Conservation (phyloP, 768 basidiomycete species). For the Kondoa malvinella region DNA sequence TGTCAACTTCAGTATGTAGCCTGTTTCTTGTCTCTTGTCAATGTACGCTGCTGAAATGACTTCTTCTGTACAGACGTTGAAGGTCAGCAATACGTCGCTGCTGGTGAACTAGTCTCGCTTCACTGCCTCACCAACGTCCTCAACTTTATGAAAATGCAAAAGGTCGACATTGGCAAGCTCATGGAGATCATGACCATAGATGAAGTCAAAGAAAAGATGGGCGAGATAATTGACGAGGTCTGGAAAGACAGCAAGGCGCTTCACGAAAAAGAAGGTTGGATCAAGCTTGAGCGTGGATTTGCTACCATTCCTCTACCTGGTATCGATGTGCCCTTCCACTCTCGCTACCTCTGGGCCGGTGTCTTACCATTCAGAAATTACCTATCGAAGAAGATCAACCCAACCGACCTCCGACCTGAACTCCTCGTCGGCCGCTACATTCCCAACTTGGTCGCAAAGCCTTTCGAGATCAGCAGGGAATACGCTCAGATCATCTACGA, state of each 20-base stretch:
- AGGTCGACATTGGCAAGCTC: conserved; percentile 51
- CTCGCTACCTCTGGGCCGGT: conserved; percentile 86
- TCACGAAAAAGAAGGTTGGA: conserved; percentile 65
- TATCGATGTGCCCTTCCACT: conserved; percentile 97
- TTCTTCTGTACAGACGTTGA: conserved; percentile 35
- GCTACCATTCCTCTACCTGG: conserved; percentile 64
- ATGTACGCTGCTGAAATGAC: neutral
- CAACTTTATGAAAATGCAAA: conserved; percentile 90
- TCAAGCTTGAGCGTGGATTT: conserved; percentile 89
- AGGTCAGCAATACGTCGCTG: conserved; percentile 99
- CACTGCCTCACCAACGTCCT: conserved; percentile 60
- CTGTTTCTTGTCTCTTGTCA: conserved; percentile 39
- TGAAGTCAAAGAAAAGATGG: conserved; percentile 89
- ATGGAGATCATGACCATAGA: conserved; percentile 75
- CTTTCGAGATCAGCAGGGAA: conserved; percentile 62
- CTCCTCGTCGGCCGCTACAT: conserved; percentile 90
- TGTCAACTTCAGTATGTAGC: conserved; percentile 55
- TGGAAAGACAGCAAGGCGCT: conserved; percentile 57
- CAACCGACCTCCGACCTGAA: conserved; percentile 77
- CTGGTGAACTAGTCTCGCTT: conserved; percentile 81
- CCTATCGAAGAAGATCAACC: conserved; percentile 93
- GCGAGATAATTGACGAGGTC: conserved; percentile 73
- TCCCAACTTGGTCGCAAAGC: conserved; percentile 82
- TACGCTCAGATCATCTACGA: conserved; percentile 93
- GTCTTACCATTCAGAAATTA: conserved; percentile 32